Conservation (phyloP, 2,329 filamentous ascomycete genomes). For the Nigrograna mackinnonii region DNA sequence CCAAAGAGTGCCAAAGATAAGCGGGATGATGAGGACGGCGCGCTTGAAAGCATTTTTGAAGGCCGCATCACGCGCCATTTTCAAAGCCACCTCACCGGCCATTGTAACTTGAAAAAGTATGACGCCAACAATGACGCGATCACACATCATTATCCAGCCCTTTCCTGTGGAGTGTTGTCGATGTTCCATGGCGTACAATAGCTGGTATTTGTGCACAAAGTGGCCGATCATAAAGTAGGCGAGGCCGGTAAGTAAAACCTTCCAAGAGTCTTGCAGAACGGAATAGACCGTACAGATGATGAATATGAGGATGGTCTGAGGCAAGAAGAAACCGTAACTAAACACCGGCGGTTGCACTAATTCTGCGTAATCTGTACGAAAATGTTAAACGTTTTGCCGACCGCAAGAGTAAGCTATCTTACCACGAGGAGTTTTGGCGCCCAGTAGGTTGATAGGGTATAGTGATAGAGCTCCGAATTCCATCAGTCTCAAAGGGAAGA, state of each 20-base stretch:
- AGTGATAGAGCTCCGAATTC: slow-evolving; percentile 85
- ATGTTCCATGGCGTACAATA: slow-evolving; percentile 98
- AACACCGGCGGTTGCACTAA: slow-evolving; percentile 82
- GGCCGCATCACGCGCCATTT: slow-evolving; percentile 85
- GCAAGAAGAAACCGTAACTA: slow-evolving; percentile 94
- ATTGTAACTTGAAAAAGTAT: slow-evolving; percentile 90
- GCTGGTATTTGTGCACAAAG: slow-evolving; percentile 95
- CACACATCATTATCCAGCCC: slow-evolving; percentile 96
- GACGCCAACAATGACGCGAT: slow-evolving; percentile 83
- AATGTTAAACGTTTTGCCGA: not conserved
- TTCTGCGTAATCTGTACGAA: slow-evolving; percentile 70
- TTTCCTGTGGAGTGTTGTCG: slow-evolving; percentile 90
- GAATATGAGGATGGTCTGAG: slow-evolving; percentile 88
- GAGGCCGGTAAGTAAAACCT: slow-evolving; percentile 80
- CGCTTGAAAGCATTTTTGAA: slow-evolving; percentile 73
- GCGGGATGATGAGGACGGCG: slow-evolving; percentile 73
- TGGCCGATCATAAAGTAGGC: slow-evolving; percentile 83
- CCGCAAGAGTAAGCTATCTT: slow-evolving; percentile 11
- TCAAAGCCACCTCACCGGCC: slow-evolving; percentile 81
- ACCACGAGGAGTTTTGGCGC: slow-evolving; percentile 80
- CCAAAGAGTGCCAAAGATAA: slow-evolving; percentile 83
- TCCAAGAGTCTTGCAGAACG: slow-evolving; percentile 76
- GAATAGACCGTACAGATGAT: slow-evolving; percentile 97
- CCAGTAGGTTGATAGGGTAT: slow-evolving; percentile 78
- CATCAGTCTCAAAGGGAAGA: slow-evolving; percentile 89